phyloP scores from a whole-genome alignment of 208 protist genomes.

The Willaertia magna region DNA sequence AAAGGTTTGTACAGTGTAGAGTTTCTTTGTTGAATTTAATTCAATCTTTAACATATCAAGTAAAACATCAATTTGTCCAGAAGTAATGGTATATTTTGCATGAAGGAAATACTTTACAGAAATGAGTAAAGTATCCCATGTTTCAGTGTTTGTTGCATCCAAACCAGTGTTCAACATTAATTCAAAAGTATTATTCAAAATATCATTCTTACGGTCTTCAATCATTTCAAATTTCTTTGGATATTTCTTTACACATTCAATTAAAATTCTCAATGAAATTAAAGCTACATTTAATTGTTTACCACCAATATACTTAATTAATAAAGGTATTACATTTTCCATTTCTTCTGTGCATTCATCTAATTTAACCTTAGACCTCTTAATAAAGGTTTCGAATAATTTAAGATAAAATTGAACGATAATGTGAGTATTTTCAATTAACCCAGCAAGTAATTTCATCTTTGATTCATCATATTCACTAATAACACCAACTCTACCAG shows the following conservation, averaged over 20 bases:
- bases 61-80: not conserved
- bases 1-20: not conserved
- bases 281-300: not conserved
- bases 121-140: not conserved
- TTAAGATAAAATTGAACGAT: not conserved
- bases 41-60: slow-evolving; percentile 6
- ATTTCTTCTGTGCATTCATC: not conserved
- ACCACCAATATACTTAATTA: not conserved
- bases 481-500: not conserved
- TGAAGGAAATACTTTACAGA: not conserved
- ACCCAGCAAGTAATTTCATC: not conserved
- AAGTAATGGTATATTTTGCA: not conserved
- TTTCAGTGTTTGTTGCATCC: not conserved
- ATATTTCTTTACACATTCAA: not conserved
- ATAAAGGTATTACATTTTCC: not conserved
- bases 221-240: not conserved
- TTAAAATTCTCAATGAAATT: not conserved
- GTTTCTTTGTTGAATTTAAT: not conserved
- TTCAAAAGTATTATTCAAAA: not conserved
- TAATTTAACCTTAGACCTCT: not conserved
- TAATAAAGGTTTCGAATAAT: not conserved
- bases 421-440: not conserved
- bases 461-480: not conserved
- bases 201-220: not conserved
- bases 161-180: not conserved